Conservation (phyloP, 192 early-diverging fungal species). For the Coemansia sp. region DNA sequence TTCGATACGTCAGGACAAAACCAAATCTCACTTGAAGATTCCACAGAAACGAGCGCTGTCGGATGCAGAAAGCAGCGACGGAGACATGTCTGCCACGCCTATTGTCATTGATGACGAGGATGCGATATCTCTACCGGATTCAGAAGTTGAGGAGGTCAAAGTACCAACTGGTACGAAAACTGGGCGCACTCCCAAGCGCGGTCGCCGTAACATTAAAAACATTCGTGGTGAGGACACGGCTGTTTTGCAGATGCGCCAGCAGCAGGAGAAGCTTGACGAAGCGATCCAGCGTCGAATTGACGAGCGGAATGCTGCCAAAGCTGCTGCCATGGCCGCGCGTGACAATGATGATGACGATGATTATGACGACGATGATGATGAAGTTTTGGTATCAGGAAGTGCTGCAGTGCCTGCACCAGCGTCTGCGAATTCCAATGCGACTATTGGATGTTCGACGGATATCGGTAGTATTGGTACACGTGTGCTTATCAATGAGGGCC, state of each 20-base stretch:
- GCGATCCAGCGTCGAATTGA: constrained; percentile 18
- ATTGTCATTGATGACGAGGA: too few relatives aligned
- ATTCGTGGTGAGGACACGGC: constrained; percentile 30
- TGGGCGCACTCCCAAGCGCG: not conserved
- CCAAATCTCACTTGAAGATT: too few relatives aligned
- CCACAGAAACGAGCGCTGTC: too few relatives aligned
- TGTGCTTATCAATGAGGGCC: constrained; percentile 64
- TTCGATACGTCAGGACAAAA: too few relatives aligned
- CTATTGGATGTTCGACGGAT: not conserved
- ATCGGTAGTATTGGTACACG: constrained; percentile 1
- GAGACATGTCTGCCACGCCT: too few relatives aligned
- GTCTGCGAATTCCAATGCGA: not conserved
- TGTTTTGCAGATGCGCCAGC: constrained; percentile 21
- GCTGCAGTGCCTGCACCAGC: not conserved
- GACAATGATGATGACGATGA: not conserved
- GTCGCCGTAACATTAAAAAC: constrained; percentile 37
- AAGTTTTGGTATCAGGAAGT: constrained; percentile 12
- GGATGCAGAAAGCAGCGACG: too few relatives aligned
- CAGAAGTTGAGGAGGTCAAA: not conserved
- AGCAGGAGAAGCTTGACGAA: constrained; percentile 7
- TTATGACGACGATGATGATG: not conserved
- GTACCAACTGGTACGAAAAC: not conserved
- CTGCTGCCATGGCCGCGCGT: constrained; percentile 2
- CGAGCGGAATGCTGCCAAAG: constrained; percentile 1
- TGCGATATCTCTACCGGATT: not conserved